phyloP scores from a whole-genome alignment of 768 basidiomycete species.

The Xerocomellus intermedius region DNA sequence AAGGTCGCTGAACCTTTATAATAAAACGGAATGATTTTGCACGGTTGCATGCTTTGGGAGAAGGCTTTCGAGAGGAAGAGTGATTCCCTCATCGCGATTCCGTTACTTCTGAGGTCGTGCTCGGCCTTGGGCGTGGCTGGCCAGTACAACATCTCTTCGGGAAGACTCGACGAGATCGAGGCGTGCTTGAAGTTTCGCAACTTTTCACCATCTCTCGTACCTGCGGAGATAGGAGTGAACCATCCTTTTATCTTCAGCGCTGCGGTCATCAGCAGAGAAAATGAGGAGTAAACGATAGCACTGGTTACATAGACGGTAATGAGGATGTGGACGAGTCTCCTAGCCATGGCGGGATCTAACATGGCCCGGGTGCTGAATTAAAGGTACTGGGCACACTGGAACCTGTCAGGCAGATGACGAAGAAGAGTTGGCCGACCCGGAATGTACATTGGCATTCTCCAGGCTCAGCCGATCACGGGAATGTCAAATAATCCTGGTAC shows the following conservation, averaged over 20 bases:
- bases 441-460: conserved; percentile 17
- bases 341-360: conserved; percentile 8
- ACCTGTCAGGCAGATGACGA: background rate
- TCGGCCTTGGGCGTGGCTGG: conserved; percentile 1
- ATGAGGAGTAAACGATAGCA: conserved; percentile 34
- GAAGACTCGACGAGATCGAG: background rate
- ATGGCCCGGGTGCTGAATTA: background rate
- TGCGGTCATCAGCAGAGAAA: conserved; percentile 18
- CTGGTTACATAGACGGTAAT: conserved; percentile 22
- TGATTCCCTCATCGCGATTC: conserved; percentile 42
- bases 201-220: background rate
- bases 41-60: conserved; percentile 66
- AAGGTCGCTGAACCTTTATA: conserved; percentile 62
- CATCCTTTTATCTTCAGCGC: conserved; percentile 5
- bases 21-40: conserved; percentile 77
- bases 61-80: conserved; percentile 70
- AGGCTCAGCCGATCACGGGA: background rate
- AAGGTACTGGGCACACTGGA: background rate
- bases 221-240: background rate
- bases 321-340: conserved; percentile 15
- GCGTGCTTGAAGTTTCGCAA: background rate
- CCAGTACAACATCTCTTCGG: conserved; percentile 25
- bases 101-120: background rate
- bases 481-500: background rate
- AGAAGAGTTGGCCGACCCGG: background rate